Evolutionary conservation across 2,329 filamentous ascomycete genomes (phyloP).

Genomic region (Diaporthe australafricana): DNA sequence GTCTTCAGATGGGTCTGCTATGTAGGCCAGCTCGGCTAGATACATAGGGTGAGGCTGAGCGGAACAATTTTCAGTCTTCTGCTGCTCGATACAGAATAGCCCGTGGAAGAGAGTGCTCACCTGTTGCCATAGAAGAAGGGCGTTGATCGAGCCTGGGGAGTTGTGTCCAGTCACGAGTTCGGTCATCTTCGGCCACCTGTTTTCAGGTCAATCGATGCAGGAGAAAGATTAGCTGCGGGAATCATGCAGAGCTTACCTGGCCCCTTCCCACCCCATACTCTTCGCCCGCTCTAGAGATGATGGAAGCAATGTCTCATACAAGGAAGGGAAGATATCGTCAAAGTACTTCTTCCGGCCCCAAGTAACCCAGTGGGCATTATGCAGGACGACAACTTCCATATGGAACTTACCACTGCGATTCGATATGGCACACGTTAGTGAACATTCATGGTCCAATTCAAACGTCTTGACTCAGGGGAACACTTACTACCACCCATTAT

Average conservation of each 20-base stretch:
- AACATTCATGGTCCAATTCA: not conserved
- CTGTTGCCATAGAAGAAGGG: conserved; percentile 61
- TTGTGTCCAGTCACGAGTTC: conserved; percentile 56
- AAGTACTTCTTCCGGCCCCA: conserved; percentile 50
- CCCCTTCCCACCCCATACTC: conserved; percentile 17
- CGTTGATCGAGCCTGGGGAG: conserved; percentile 63
- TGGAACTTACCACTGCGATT: conserved; percentile 50
- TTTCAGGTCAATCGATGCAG: not conserved
- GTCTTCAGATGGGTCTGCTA: conserved; percentile 41
- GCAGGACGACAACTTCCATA: conserved; percentile 53
- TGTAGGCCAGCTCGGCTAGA: conserved; percentile 56
- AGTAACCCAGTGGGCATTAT: conserved; percentile 49
- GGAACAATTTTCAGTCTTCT: not conserved
- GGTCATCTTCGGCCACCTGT: conserved; percentile 48
- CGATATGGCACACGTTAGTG: not conserved
- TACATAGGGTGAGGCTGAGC: conserved; percentile 60
- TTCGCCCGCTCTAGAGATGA: not conserved
- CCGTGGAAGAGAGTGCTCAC: conserved; percentile 6
- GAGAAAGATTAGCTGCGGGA: no score
- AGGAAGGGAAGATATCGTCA: conserved; percentile 46
- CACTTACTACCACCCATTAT: conserved; percentile 56
- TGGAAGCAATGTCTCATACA: conserved; percentile 44
- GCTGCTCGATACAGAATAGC: not conserved
- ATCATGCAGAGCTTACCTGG: not conserved
- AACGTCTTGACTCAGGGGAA: not conserved